Evolutionary conservation across 192 early-diverging fungal species (phyloP).

Genomic region (Phlyctochytrium bullatum): DNA sequence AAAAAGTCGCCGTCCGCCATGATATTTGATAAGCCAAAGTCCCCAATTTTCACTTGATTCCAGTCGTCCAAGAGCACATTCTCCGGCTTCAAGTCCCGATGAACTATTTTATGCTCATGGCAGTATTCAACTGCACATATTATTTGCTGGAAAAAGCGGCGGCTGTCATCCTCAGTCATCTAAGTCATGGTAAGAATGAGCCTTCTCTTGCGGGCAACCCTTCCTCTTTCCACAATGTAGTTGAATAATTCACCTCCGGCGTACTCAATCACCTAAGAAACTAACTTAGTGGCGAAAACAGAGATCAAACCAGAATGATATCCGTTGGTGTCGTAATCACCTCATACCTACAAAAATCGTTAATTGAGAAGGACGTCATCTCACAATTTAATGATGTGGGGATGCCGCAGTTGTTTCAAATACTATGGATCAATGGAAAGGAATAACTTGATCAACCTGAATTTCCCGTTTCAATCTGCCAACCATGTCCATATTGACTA

Average conservation of each 20-base stretch:
- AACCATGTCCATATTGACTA: conserved; percentile 94
- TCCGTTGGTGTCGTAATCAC: conserved; percentile 95
- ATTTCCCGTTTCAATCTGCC: conserved; percentile 95
- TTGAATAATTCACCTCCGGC: conserved; percentile 96
- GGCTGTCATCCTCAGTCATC: conserved; percentile 55
- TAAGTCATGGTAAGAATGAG: neutral
- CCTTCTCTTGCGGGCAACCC: conserved; percentile 25
- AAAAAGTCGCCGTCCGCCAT: conserved; percentile 55
- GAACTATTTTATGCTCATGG: conserved; percentile 57
- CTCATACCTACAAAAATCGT: conserved; percentile 67
- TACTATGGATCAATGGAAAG: conserved; percentile 39
- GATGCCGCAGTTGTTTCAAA: conserved; percentile 89
- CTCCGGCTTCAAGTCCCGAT: conserved; percentile 61
- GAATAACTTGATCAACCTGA: conserved; percentile 39
- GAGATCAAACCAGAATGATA: conserved; percentile 86
- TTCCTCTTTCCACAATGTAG: conserved; percentile 81
- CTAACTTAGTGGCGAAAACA: conserved; percentile 42
- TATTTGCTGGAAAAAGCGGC: conserved; percentile 56
- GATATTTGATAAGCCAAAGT: conserved; percentile 59
- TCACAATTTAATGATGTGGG: conserved; percentile 97
- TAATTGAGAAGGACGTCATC: conserved; percentile 16
- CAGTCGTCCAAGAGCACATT: conserved; percentile 55
- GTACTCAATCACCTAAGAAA: conserved; percentile 89
- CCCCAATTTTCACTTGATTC: conserved; percentile 58
- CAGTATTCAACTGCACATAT: conserved; percentile 59